Evolutionary conservation across 2,329 filamentous ascomycete species (phyloP), one percentile per base, ranked within the genome.

Genomic region (Nothomitra cinnamomea): DNA sequence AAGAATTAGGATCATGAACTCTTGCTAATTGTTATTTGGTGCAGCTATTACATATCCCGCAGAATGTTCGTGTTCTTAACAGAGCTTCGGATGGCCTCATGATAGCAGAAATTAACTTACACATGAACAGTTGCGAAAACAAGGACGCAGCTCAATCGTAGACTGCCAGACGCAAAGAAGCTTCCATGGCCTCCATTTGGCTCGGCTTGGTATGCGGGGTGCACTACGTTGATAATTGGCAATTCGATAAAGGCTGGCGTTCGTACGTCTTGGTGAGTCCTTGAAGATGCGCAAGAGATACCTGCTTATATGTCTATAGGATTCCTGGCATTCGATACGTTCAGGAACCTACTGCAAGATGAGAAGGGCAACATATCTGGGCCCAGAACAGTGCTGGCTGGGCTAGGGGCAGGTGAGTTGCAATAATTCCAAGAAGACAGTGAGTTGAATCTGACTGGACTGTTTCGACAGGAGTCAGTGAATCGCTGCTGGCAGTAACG

Each of bases 281-380:
- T n/a, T 10, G 8, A 40, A 47, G 2, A 17, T 35, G 25, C 15
- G 25, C 5, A 49, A 10, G 19, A 25, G n/a, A n/a, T 28, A 25
- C 24, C 6, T 7, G 25, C 24, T 19, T 10, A 28, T 8, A 53
- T 50, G 53, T 49, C 21, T 28, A 32, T 60, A 86, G 82, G 84
- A 59, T 98, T 98, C 64, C 87, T 96, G 54, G 88, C 92, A 0
- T 98, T 96, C 66, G 92, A 98, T 69, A 83, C 87, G 64, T 95
- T 94, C 72, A 96, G 94, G 71, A 73, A 74, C 25, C 64, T 95
- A 32, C 78, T 98, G 4, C 79, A 82, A 63, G 89, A 95, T 67
- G 79, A 80, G 50, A 76, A 92, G 59, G 92, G 92, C 60, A 89
- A 90, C 60, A 84, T 96, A 42, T 88, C 85, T 2, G 90, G 92